A percentile compares a stretch with the other conserved stretches of the same genome.
Evolutionary conservation across 192 early-diverging fungal genomes (phyloP).

Genomic region (Linnemannia elongata): DNA sequence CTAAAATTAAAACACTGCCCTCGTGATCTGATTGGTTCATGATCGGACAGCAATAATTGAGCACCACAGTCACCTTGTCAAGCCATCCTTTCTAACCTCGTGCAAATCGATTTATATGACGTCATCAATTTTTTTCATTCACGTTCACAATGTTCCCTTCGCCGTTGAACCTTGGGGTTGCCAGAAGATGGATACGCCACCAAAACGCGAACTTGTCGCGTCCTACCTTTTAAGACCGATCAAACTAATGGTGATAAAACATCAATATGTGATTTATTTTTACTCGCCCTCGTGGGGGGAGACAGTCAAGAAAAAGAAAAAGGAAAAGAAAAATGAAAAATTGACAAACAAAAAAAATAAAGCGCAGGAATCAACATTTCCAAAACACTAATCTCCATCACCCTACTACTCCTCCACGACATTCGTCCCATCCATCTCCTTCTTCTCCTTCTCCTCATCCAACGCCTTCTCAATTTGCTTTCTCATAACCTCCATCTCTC

Average conservation of each 20-base stretch:
- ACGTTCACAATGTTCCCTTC: too few species aligned
- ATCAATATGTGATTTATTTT: neutral
- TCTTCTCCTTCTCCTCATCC: neutral
- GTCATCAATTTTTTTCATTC: too few species aligned
- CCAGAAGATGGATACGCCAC: too few species aligned
- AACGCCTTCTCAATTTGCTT: conserved; percentile 12
- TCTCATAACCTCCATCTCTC: neutral
- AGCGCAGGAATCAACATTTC: neutral
- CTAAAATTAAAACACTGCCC: conserved; percentile 10
- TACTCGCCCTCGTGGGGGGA: neutral
- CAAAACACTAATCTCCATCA: neutral
- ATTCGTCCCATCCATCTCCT: neutral
- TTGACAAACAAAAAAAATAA: too few species aligned
- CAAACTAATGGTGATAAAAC: too few species aligned
- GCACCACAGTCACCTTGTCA: neutral
- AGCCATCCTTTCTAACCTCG: too few species aligned
- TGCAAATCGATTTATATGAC: too few species aligned
- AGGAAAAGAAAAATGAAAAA: too few species aligned
- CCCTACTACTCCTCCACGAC: neutral
- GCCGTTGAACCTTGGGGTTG: too few species aligned
- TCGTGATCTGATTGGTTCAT: conserved; percentile 1
- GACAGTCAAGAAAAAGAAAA: neutral
- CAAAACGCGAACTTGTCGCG: too few species aligned
- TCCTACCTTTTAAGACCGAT: too few species aligned
- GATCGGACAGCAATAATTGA: neutral